Percentiles rank a stretch among this genome's conserved stretches.
Conservation (phyloP, 2,329 filamentous ascomycete species). For the Eurotiales sp. region DNA sequence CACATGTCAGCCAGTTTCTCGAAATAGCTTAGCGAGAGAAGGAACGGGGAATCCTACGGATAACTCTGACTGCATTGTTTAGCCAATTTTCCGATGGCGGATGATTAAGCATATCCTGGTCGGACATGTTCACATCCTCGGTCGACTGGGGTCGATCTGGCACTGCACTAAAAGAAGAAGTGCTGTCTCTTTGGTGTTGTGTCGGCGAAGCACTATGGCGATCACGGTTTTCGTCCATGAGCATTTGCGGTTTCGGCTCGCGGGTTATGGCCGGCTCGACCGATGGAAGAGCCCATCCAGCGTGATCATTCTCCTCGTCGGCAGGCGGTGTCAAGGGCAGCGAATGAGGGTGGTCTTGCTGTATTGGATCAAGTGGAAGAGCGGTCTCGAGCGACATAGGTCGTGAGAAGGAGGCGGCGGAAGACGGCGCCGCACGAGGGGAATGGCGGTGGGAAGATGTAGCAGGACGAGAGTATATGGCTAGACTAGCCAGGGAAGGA, state of each 20-base stretch:
- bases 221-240: constrained; percentile 29
- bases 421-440: background rate
- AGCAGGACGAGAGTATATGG: background rate
- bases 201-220: constrained; percentile 26
- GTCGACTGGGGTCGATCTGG: constrained; percentile 26
- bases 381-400: constrained; percentile 9
- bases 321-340: constrained; percentile 39
- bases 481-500: background rate
- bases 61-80: constrained; percentile 33
- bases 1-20: background rate
- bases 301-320: constrained; percentile 34
- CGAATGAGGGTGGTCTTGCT: constrained; percentile 29
- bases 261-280: constrained; percentile 25
- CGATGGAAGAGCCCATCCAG: constrained; percentile 34
- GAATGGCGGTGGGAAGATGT: background rate
- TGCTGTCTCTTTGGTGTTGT: constrained; percentile 24
- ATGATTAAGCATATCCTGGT: constrained; percentile 17
- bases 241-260: constrained; percentile 23
- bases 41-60: constrained; percentile 26
- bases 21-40: too few relatives aligned
- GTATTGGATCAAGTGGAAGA: constrained; percentile 1
- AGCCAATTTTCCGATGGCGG: constrained; percentile 32
- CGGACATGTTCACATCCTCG: constrained; percentile 25
- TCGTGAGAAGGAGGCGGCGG: background rate
- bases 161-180: constrained; percentile 29